Percentiles rank a stretch among this genome's conserved stretches.
These are phyloP conservation scores for Saccharomyces pastorianus DNA, from an alignment of 1,139 yeast species.

Conservation along the genomic window DNA sequence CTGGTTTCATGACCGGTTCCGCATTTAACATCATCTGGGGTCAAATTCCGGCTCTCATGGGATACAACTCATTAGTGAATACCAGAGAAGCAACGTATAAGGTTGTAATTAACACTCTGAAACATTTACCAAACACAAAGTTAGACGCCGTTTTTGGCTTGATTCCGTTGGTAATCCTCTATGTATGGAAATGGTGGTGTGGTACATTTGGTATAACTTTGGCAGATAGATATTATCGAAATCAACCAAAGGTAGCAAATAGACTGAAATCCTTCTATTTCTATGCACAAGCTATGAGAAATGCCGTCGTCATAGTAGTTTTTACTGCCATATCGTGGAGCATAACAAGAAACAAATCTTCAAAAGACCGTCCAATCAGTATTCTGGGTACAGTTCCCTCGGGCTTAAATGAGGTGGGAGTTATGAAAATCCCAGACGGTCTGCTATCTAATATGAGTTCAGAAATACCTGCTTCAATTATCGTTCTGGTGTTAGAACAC, in stretches of 20 bases:
- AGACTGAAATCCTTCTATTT: constrained; percentile 37
- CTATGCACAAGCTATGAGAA: constrained; percentile 67
- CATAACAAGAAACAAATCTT: constrained; percentile 36
- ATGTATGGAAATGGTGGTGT: constrained; percentile 56
- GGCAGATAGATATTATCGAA: constrained; percentile 36
- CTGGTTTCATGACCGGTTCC: constrained; percentile 94
- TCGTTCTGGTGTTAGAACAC: constrained; percentile 79
- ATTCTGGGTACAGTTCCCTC: constrained; percentile 73
- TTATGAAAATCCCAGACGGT: constrained; percentile 55
- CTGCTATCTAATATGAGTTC: constrained; percentile 57
- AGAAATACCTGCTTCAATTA: constrained; percentile 81
- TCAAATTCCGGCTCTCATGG: constrained; percentile 86
- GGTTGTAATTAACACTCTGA: constrained; percentile 65
- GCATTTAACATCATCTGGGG: constrained; percentile 77
- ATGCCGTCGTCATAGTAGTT: constrained; percentile 71
- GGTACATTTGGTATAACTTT: constrained; percentile 48
- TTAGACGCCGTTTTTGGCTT: constrained; percentile 88
- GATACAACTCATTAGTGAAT: constrained; percentile 55
- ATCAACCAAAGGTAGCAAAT: constrained; percentile 35
- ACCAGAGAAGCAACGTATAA: constrained; percentile 63
- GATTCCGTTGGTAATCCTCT: constrained; percentile 59
- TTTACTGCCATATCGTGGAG: constrained; percentile 71
- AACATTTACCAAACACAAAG: constrained; percentile 58
- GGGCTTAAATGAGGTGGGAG: constrained; percentile 73
- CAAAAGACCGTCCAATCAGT: constrained; percentile 37